Evolutionary conservation across 441 rosid genomes (phyloP).

Genomic region (Adansonia rubrostipa): DNA sequence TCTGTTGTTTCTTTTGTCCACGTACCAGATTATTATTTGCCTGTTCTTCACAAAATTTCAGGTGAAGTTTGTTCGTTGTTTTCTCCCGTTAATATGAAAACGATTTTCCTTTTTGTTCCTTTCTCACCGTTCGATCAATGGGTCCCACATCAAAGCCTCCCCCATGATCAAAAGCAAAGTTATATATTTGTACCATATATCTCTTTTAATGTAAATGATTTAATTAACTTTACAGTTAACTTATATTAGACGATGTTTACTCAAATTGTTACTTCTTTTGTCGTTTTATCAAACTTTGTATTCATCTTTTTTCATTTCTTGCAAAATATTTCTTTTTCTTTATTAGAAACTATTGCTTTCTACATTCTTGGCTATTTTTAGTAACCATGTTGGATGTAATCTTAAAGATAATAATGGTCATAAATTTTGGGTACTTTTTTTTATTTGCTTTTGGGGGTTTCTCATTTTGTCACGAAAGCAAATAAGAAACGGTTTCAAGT

Average conservation of each 20-base stretch:
- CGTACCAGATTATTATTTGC: constrained; percentile 15
- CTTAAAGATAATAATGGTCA: not conserved
- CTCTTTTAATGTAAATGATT: not conserved
- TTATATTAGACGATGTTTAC: not conserved
- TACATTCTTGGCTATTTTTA: constrained; percentile 21
- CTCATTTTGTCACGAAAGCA: constrained; percentile 44
- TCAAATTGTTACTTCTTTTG: not conserved
- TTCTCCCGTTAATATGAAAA: not conserved
- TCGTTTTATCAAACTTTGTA: not conserved
- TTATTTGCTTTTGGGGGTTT: not conserved
- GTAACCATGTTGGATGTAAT: constrained; percentile 4
- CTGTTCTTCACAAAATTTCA: constrained; percentile 12
- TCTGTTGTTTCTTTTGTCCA: constrained; percentile 14
- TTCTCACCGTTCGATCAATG: constrained; percentile 12
- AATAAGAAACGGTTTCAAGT: constrained; percentile 48
- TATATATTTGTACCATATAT: not conserved
- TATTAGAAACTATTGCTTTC: not conserved
- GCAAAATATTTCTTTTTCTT: not conserved
- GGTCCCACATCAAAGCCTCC: not conserved
- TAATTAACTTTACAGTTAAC: not conserved
- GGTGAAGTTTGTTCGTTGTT: constrained; percentile 24
- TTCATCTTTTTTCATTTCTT: not conserved
- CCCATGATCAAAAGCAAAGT: not conserved
- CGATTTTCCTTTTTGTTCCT: not conserved
- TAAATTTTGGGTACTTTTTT: not conserved